Evolutionary conservation across 2,329 filamentous ascomycete genomes (phyloP), one percentile per base, ranked within the genome.

Genomic region (Fusarium sp.): DNA sequence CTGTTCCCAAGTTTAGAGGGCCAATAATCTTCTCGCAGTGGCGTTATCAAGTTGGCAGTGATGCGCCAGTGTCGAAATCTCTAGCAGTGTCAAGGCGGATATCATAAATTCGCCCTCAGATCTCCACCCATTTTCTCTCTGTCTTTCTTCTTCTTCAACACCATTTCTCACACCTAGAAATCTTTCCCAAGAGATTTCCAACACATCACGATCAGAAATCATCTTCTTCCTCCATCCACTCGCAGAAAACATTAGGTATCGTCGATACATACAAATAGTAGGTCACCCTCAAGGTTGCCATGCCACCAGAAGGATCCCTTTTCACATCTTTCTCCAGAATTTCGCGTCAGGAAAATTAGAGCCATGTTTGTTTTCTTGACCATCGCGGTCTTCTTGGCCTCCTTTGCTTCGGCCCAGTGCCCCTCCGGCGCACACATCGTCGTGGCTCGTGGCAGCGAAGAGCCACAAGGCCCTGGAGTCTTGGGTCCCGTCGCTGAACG

Each of bases 381-480:
- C 6, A 2, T 73, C 2, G 0, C 71, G 2, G 34, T 57, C 27
- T 6, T 75, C 40, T 13, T 76, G 1, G 5, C 61, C n/a, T 62
- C 60, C 29, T 18, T 76, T 14, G 59, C 8, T 1, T 8, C 64
- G 2, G 73, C 69, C 22, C 22, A 35, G 5, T 78, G 76, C 14
- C 42, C 67, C 18, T 40, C 76, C 2, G 67, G 74, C 1, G 72
- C 68, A 1, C 77, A 78, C 9, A 59, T 78, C 58, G 52, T 78
- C 37, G 72, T 76, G 1, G 69, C 71, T 3, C 75, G 77, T 0
- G 77, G 74, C 1, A 78, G 77, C 29, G 45, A 66, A 0, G 77
- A 78, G 22, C 58, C 76, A 0, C 54, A 74, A 18, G 77, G 77
- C 0, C 69, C 73, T 0, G 77, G 77, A 1, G 64, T 72, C 1